A percentile compares a stretch with the other conserved stretches of the same genome.
phyloP scores from a whole-genome alignment of 331 rosid genomes.

The Ulmus americana region DNA sequence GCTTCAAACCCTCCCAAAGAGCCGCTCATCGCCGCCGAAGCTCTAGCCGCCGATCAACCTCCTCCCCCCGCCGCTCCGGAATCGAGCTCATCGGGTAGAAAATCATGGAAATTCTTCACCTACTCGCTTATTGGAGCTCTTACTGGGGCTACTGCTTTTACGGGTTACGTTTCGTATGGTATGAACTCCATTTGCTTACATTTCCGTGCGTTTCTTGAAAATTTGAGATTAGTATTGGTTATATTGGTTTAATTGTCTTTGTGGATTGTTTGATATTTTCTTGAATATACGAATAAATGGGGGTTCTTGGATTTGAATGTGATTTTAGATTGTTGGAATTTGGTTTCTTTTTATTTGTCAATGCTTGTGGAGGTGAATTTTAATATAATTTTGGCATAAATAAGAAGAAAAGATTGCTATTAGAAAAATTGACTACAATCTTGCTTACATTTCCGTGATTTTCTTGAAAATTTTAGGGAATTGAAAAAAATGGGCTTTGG shows the following conservation, averaged over 20 bases:
- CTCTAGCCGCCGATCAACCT: conserved; percentile 34
- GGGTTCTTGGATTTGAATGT: neutral
- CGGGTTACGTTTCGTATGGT: conserved; percentile 75
- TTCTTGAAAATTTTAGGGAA: neutral
- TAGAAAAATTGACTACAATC: no score
- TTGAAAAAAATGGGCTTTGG: neutral
- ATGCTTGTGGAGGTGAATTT: no score
- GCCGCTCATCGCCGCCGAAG: conserved; percentile 31
- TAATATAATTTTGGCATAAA: no score
- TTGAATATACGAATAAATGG: neutral
- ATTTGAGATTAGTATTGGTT: neutral
- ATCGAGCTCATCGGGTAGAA: conserved; percentile 16
- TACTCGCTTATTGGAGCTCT: conserved; percentile 47
- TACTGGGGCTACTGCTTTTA: conserved; percentile 46
- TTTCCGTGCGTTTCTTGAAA: neutral
- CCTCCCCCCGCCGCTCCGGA: conserved; percentile 9
- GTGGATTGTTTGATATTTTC: neutral
- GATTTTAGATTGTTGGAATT: neutral
- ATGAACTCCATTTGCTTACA: neutral
- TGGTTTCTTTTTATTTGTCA: neutral
- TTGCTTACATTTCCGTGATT: neutral
- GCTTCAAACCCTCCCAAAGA: conserved; percentile 48
- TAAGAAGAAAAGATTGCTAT: no score
- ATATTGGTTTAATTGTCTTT: neutral
- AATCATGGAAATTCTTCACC: conserved; percentile 51